phyloP scores from a whole-genome alignment of 768 basidiomycete species.

The Trametes meyenii region DNA sequence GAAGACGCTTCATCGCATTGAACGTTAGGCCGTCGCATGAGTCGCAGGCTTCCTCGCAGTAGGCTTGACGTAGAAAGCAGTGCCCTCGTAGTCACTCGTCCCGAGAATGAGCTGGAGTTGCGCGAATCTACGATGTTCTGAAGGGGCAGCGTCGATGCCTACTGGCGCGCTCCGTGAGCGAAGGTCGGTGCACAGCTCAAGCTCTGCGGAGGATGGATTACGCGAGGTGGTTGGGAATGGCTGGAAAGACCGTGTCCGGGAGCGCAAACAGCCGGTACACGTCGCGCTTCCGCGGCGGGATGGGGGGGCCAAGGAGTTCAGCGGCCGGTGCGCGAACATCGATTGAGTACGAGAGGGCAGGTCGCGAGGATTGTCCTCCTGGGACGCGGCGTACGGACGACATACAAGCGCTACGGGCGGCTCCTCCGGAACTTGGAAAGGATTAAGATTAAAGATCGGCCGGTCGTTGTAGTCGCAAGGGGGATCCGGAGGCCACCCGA shows the following conservation, averaged over 20 bases:
- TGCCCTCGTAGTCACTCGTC: conserved; percentile 1
- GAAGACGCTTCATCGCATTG: no score
- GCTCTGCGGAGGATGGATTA: background rate
- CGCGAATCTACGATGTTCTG: background rate
- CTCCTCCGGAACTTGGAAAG: no score
- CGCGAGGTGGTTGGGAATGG: background rate
- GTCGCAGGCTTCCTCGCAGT: background rate
- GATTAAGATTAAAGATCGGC: no score
- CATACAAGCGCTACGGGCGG: no score
- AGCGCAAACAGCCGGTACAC: conserved; percentile 9
- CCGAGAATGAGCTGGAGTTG: conserved; percentile 2
- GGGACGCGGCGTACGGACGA: no score
- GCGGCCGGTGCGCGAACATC: background rate
- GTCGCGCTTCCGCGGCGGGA: conserved; percentile 6
- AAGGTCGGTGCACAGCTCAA: background rate
- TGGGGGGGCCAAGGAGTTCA: background rate
- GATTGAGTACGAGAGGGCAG: no score
- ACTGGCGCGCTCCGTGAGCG: conserved; percentile 1
- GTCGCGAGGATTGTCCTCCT: no score
- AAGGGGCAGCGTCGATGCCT: background rate
- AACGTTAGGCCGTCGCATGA: background rate
- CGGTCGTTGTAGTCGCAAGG: no score
- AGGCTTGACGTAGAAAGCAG: conserved; percentile 8
- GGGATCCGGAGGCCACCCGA: no score
- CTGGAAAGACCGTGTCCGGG: background rate